Base-by-base conservation (phyloP, 768 basidiomycete genomes). In the Lentinula lateritia region DNA sequence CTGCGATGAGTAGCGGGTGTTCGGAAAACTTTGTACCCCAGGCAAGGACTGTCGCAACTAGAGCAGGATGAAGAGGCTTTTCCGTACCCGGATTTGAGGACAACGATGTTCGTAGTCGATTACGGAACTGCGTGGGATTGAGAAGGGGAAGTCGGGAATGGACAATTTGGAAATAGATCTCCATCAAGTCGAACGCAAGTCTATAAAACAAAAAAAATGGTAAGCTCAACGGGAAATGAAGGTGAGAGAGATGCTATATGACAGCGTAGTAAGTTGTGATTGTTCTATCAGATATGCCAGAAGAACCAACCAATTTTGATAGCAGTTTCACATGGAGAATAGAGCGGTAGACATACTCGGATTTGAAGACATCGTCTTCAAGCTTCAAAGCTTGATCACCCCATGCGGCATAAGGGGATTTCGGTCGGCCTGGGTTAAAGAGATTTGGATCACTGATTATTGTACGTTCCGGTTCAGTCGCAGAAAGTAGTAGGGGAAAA, bases 1-100 rank as follows among this genome's bases (percentile, higher is more conserved):
- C 95, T 38, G 86, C 84, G 20, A 87, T 80, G 52, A 97, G 84
- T 63, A 94, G 74, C 0, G 90, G 88, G 69, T 96, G 92, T 67
- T 97, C 95, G 3, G 93, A 94, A 72, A 96, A 96, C 67, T 94
- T 93, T 41, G 92, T 88, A 34, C 95, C 95, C 89, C 91, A 95
- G 0, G 93, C 92, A 57, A 97, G 77, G 8, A 95, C 88, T 1
- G 90, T 89, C 6, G 95, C 95, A 55, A 96, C 82, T 20, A 95
- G 78, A 5, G 88, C 87, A 39, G 87, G 89, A 69, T 89, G 88
- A 32, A 86, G 67, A 13, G 81, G 75, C 50, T 82, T 79, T 34
- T 79, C 78, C 42, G 73, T 68, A 43, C 65, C 67, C 35, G 73
- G 69, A 48, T 62, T 66, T 45, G 71, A 66, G 67, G 67, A 62